Conservation (phyloP, 2,329 filamentous ascomycete species). For the Cordyceps militaris region DNA sequence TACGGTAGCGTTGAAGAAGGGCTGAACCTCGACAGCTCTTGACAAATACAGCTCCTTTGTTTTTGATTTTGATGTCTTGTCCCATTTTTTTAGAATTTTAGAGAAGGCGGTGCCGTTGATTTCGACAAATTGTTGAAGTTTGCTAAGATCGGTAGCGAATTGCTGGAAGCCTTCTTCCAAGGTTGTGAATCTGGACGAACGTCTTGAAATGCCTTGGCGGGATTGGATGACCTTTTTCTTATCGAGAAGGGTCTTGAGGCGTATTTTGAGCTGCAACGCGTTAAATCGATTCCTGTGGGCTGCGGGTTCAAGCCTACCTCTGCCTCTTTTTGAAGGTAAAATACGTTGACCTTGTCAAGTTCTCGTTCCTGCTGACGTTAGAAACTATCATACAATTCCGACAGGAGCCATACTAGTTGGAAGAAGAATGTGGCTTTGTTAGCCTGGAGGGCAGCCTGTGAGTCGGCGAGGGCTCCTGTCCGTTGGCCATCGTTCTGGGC, state of each 20-base stretch:
- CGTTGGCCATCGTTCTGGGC: constrained; percentile 61
- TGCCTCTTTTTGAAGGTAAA: constrained; percentile 95
- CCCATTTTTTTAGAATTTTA: constrained; percentile 99
- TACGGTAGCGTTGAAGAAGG: constrained; percentile 95
- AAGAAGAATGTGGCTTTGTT: constrained; percentile 99
- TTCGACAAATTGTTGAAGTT: constrained; percentile 97
- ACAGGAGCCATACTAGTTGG: constrained; percentile 61
- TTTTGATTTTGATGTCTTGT: constrained; percentile 98
- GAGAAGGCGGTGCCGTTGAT: constrained; percentile 97
- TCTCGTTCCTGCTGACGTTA: constrained; percentile 70
- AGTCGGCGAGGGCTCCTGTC: constrained; percentile 50
- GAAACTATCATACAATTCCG: constrained; percentile 26
- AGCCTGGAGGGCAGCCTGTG: constrained; percentile 84
- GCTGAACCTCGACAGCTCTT: constrained; percentile 91
- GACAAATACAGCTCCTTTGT: constrained; percentile 97
- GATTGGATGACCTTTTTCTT: constrained; percentile 91
- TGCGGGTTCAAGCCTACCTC: constrained; percentile 55
- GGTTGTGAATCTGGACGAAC: constrained; percentile 88
- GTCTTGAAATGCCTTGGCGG: constrained; percentile 70
- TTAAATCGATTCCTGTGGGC: background rate
- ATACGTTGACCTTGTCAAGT: constrained; percentile 95
- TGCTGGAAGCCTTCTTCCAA: constrained; percentile 96
- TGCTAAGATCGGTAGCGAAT: constrained; percentile 93
- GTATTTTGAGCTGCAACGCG: constrained; percentile 69
- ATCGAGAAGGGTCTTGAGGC: constrained; percentile 84